A percentile compares a stretch with the other conserved stretches of the same genome.
Conservation (phyloP, 352 stramenopile species). For the Phytophthora podocarpi region DNA sequence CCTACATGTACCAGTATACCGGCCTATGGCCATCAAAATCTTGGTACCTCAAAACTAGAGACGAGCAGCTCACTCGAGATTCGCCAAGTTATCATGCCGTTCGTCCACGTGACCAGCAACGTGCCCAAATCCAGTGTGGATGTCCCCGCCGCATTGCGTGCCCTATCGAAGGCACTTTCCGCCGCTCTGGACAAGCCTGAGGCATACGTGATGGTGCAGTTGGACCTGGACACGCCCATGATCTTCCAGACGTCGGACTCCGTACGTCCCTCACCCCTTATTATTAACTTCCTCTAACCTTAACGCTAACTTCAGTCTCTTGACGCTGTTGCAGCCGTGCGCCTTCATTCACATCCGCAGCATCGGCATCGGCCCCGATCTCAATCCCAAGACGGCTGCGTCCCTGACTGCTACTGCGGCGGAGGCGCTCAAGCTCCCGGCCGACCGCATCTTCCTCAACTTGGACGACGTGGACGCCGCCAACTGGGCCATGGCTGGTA, state of each 20-base stretch:
- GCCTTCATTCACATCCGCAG: constrained; percentile 45
- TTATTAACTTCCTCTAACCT: background rate
- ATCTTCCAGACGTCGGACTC: constrained; percentile 35
- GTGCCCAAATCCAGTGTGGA: constrained; percentile 41
- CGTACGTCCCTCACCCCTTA: constrained; percentile 14
- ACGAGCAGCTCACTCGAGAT: background rate
- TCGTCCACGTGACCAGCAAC: constrained; percentile 50
- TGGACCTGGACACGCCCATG: constrained; percentile 44
- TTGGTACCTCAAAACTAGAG: too few species aligned
- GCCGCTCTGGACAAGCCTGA: constrained; percentile 42
- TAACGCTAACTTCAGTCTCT: background rate
- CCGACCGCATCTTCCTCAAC: constrained; percentile 46
- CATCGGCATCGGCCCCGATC: constrained; percentile 42
- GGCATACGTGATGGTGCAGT: constrained; percentile 43
- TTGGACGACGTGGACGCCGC: constrained; percentile 34
- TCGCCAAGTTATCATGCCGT: constrained; percentile 33
- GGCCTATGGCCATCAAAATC: too few species aligned
- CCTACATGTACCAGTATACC: too few species aligned
- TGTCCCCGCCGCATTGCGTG: constrained; percentile 29
- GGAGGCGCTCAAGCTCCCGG: constrained; percentile 26
- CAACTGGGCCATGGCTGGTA: constrained; percentile 38
- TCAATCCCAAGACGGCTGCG: constrained; percentile 37
- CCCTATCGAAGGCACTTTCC: constrained; percentile 47
- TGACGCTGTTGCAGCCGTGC: constrained; percentile 30
- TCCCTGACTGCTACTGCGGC: constrained; percentile 29